These are phyloP conservation scores for Neonectria faginata DNA, from an alignment of 2,329 filamentous ascomycete species.

Conservation along the genomic window DNA sequence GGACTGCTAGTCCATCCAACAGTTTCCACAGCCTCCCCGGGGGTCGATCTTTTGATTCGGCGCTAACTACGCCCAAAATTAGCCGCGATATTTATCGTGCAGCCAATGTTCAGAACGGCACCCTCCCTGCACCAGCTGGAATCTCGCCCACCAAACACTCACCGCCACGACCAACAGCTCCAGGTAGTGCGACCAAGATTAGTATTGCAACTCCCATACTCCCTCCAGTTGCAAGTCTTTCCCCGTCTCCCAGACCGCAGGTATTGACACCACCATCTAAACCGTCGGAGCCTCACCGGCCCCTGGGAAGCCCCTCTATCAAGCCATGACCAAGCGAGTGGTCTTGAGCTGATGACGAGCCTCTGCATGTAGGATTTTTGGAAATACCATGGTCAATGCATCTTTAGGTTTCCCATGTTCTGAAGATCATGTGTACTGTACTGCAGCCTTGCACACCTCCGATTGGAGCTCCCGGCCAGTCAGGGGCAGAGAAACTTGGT, in stretches of 20 bases:
- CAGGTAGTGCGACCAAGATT: slow-evolving; percentile 43
- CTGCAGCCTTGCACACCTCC: slow-evolving; percentile 2
- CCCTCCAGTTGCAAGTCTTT: slow-evolving; percentile 67
- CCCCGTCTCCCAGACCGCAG: slow-evolving; percentile 67
- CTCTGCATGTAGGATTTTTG: neutral
- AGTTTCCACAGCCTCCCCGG: slow-evolving; percentile 41
- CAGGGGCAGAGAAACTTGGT: slow-evolving; percentile 16
- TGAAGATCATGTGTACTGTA: slow-evolving; percentile 11
- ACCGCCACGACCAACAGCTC: slow-evolving; percentile 53
- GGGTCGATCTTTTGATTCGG: slow-evolving; percentile 40
- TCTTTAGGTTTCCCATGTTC: slow-evolving; percentile 12
- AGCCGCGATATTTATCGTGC: slow-evolving; percentile 45
- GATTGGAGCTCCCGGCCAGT: slow-evolving; percentile 8
- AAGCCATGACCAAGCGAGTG: slow-evolving; percentile 16
- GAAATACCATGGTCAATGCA: slow-evolving; percentile 3
- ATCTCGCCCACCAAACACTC: slow-evolving; percentile 66
- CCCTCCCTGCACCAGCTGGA: slow-evolving; percentile 58
- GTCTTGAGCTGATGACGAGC: neutral
- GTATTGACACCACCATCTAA: slow-evolving; percentile 72
- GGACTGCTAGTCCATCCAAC: slow-evolving; percentile 42
- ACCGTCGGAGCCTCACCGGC: slow-evolving; percentile 46
- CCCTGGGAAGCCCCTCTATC: slow-evolving; percentile 30
- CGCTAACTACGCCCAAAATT: slow-evolving; percentile 46
- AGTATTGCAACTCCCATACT: slow-evolving; percentile 59
- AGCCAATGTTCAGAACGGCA: slow-evolving; percentile 48